Conservation (phyloP, 306 rosid genomes). For the Fragaria iinumae region DNA sequence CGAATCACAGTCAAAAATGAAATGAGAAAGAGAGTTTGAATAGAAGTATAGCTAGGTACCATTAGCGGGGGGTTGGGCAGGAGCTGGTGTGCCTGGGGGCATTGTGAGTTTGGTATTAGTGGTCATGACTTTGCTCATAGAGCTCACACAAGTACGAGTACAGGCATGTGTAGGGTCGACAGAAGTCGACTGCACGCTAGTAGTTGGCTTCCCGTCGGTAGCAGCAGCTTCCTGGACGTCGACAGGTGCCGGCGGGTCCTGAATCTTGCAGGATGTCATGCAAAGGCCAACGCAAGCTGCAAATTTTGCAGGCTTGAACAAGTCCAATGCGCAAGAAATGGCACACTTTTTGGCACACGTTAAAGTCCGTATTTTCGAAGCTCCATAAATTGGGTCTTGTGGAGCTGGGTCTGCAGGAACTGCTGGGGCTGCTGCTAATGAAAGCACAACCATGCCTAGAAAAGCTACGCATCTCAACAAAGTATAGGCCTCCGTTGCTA, state of each 20-base stretch:
- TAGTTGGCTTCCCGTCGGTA: no score
- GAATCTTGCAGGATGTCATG: background rate
- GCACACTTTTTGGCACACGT: background rate
- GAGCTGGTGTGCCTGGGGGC: no score
- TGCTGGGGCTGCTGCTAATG: background rate
- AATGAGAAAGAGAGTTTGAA: background rate
- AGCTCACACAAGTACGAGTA: background rate
- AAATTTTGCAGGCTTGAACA: background rate
- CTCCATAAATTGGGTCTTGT: background rate
- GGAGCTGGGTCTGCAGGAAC: background rate
- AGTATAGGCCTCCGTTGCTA: background rate
- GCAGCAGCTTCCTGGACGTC: no score
- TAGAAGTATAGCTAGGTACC: background rate
- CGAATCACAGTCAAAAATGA: background rate
- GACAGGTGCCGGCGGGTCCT: no score
- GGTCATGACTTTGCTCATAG: background rate
- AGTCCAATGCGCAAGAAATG: background rate
- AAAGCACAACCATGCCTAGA: background rate
- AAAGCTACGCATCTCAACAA: background rate
- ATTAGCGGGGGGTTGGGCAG: background rate
- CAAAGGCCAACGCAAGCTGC: background rate
- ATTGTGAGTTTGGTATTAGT: background rate
- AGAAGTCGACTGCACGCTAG: background rate
- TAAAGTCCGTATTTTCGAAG: background rate
- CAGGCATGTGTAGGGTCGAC: background rate